phyloP scores from a whole-genome alignment of 2,329 filamentous ascomycete species.

The Xylaria sp. region DNA sequence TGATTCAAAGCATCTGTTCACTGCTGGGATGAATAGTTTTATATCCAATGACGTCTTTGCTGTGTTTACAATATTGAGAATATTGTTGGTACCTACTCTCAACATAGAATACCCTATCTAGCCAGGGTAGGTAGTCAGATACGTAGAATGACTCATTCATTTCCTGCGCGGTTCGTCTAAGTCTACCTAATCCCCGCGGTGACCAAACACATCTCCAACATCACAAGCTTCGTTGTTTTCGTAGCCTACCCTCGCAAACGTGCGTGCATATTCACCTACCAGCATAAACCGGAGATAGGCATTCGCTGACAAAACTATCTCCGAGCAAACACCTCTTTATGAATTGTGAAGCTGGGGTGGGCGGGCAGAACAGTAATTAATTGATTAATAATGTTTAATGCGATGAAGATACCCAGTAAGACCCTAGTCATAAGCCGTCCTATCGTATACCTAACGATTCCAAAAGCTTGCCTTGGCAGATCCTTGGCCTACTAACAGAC shows the following conservation, averaged over 20 bases:
- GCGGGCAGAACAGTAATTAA: constrained; percentile 15
- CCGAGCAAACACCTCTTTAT: neutral
- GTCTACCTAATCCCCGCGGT: constrained; percentile 3
- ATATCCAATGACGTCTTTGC: constrained; percentile 12
- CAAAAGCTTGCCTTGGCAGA: neutral
- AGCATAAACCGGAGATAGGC: constrained; percentile 9
- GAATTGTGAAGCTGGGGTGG: neutral
- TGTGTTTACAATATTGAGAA: neutral
- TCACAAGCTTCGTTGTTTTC: constrained; percentile 4
- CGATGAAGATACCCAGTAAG: neutral
- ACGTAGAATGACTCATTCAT: constrained; percentile 9
- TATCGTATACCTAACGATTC: neutral
- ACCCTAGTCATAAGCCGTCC: neutral
- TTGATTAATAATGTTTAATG: constrained; percentile 18
- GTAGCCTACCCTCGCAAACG: neutral
- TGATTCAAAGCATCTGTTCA: neutral
- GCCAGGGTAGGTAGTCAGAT: constrained; percentile 13
- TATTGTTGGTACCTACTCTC: neutral
- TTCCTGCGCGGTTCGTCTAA: neutral
- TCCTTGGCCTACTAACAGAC: neutral
- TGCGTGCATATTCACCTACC: neutral
- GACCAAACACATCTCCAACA: neutral
- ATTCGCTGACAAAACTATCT: constrained; percentile 12
- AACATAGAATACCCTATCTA: constrained; percentile 6
- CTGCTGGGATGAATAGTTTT: constrained; percentile 2